Percentiles rank a stretch among this genome's conserved stretches.
phyloP scores from a whole-genome alignment of 148 eudicot genomes.

The Rhododendron ovatum region DNA sequence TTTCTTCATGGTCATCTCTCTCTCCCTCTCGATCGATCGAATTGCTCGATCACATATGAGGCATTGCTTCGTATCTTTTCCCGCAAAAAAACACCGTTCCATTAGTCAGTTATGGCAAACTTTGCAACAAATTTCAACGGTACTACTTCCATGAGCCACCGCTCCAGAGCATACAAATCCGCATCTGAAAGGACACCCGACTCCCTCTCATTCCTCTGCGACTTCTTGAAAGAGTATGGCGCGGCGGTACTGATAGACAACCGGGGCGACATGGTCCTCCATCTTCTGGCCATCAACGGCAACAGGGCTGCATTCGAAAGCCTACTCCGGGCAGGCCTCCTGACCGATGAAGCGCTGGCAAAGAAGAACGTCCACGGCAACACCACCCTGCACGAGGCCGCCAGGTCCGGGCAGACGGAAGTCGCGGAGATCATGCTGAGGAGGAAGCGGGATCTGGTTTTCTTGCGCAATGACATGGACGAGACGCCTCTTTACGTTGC shows the following conservation, averaged over 20 bases:
- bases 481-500: not conserved
- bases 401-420: not conserved
- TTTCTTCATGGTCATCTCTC: too few relatives aligned
- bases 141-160: not conserved
- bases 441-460: not conserved
- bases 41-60: too few relatives aligned
- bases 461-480: not conserved
- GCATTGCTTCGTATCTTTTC: too few relatives aligned
- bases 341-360: not conserved
- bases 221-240: not conserved
- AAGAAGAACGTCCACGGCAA: not conserved
- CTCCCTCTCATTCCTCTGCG: not conserved
- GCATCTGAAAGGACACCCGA: not conserved
- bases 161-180: not conserved
- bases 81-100: too few relatives aligned
- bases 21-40: too few relatives aligned
- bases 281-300: not conserved
- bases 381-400: slow-evolving; percentile 5
- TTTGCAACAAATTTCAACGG: not conserved
- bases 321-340: not conserved
- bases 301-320: not conserved
- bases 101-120: not conserved
- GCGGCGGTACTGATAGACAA: not conserved
- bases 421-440: not conserved
- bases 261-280: not conserved